Conservation (phyloP, 129 eudicot genomes). For the Calendula officinalis region DNA sequence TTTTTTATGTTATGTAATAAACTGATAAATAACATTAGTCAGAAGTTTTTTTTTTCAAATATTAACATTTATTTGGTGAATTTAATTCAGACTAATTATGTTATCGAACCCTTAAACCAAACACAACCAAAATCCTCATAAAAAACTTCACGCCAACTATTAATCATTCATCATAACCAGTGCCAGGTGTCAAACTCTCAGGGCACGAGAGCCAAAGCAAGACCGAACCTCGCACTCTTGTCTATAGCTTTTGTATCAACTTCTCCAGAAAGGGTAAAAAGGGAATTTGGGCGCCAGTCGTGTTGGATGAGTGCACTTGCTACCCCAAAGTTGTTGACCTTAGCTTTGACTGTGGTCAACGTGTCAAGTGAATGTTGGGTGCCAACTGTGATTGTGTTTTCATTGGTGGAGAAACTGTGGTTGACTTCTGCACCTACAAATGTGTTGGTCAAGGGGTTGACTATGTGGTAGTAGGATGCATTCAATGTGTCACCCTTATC, state of each 20-base stretch:
- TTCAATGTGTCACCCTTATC: constrained; percentile 74
- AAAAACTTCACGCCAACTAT: constrained; percentile 8
- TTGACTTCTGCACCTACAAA: constrained; percentile 68
- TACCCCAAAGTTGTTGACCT: constrained; percentile 37
- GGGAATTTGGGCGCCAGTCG: constrained; percentile 90
- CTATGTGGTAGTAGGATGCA: constrained; percentile 76
- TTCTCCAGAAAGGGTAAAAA: constrained; percentile 70
- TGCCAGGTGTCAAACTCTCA: constrained; percentile 23
- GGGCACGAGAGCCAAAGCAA: constrained; percentile 91
- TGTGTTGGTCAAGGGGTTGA: constrained; percentile 71
- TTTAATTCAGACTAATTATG: no score
- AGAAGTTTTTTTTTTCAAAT: no score
- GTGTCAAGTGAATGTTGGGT: not conserved
- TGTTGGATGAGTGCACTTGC: constrained; percentile 76
- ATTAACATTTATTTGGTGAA: not conserved
- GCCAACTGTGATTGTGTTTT: not conserved
- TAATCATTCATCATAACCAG: no score
- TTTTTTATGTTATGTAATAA: not conserved
- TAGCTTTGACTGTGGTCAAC: not conserved
- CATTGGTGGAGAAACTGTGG: not conserved
- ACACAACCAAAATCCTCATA: constrained; percentile 30
- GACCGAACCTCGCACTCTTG: constrained; percentile 85
- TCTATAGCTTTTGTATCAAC: constrained; percentile 78
- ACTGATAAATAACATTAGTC: no score
- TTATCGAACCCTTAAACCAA: no score